A percentile compares a stretch with the other conserved stretches of the same genome.
Conservation (phyloP, 2,329 filamentous ascomycete genomes). For the Apiospora aurea region DNA sequence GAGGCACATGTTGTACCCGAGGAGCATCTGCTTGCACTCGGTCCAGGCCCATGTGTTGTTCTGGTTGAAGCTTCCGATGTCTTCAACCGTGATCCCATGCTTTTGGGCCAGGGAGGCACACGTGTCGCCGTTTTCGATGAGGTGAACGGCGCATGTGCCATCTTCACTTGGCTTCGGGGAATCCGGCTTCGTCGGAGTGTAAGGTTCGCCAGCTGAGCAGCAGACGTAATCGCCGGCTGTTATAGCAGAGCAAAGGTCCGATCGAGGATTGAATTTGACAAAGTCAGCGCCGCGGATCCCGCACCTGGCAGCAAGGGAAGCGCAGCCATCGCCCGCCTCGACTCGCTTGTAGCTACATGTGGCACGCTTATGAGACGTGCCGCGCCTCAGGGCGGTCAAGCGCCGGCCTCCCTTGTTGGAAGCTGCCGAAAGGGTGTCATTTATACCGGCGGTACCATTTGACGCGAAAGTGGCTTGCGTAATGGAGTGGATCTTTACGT, state of each 20-base stretch:
- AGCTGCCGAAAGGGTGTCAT: no score
- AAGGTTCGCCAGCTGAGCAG: conserved; percentile 25
- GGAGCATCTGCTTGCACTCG: conserved; percentile 45
- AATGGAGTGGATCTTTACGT: no score
- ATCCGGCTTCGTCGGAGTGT: conserved; percentile 3
- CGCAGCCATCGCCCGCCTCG: background rate
- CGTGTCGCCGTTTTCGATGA: conserved; percentile 21
- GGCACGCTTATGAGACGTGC: no score
- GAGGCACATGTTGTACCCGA: conserved; percentile 47
- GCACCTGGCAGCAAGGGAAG: background rate
- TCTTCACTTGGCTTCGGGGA: conserved; percentile 31
- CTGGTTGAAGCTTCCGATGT: background rate
- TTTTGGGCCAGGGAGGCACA: background rate
- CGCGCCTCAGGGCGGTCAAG: no score
- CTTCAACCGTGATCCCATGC: background rate
- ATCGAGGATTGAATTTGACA: conserved; percentile 25
- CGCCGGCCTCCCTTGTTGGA: no score
- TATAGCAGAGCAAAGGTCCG: conserved; percentile 28
- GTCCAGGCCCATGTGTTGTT: conserved; percentile 42
- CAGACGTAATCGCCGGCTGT: conserved; percentile 31
- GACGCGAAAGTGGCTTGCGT: no score
- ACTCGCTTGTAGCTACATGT: background rate
- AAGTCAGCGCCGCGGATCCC: conserved; percentile 24
- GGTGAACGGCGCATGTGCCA: conserved; percentile 32
- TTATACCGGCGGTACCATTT: no score